Percentiles rank a stretch among this genome's conserved stretches.
Evolutionary conservation across 495 filamentous ascomycete genomes (phyloP).

Genomic region (Achaetomiella virescens): DNA sequence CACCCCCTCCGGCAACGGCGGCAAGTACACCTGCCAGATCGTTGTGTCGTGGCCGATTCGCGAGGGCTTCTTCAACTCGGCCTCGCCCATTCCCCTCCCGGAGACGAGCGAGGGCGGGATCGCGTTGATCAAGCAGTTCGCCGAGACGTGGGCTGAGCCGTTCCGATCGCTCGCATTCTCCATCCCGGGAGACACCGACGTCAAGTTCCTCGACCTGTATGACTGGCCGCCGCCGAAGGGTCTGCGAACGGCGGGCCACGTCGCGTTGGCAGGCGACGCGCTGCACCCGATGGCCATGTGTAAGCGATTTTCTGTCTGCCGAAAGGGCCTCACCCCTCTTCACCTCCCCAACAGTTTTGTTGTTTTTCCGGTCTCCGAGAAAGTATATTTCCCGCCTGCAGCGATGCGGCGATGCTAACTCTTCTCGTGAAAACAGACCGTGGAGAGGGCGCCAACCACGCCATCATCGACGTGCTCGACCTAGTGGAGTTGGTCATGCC

Average conservation of each 20-base stretch:
- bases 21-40: slow-evolving; percentile 40
- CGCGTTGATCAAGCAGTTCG: slow-evolving; percentile 47
- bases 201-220: slow-evolving; percentile 46
- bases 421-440: slow-evolving; percentile 33
- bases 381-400: no score
- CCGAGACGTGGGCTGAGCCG: slow-evolving; percentile 50
- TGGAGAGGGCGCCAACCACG: slow-evolving; percentile 42
- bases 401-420: no score
- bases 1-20: not conserved
- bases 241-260: slow-evolving; percentile 28
- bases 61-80: slow-evolving; percentile 19
- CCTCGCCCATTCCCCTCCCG: slow-evolving; percentile 34
- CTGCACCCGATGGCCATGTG: slow-evolving; percentile 58
- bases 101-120: slow-evolving; percentile 36
- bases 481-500: slow-evolving; percentile 20
- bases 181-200: slow-evolving; percentile 43
- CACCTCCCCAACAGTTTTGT: no score
- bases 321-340: no score
- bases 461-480: slow-evolving; percentile 35
- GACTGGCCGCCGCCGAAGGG: slow-evolving; percentile 47
- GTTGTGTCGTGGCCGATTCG: slow-evolving; percentile 47
- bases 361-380: no score
- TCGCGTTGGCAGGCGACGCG: slow-evolving; percentile 54
- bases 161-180: slow-evolving; percentile 43
- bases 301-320: slow-evolving; percentile 32